phyloP scores from a whole-genome alignment of 2,329 filamentous ascomycete genomes.

The Diaporthe aspalathi region DNA sequence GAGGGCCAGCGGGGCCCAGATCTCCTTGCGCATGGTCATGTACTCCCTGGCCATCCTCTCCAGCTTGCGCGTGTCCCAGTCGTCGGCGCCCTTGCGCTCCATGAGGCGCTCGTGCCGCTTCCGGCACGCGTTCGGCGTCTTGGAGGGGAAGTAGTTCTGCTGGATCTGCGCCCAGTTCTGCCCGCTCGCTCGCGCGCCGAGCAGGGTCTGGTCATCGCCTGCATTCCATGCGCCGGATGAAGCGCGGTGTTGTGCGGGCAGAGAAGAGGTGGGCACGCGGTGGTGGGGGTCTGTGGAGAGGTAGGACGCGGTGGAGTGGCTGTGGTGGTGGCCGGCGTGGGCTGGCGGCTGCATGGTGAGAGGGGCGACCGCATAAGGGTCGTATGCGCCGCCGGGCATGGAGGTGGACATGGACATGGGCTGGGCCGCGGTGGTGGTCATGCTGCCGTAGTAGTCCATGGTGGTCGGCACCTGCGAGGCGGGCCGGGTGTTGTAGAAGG shows the following conservation, averaged over 20 bases:
- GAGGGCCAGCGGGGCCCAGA: slow-evolving; percentile 82
- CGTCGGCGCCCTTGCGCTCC: slow-evolving; percentile 78
- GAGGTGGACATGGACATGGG: slow-evolving; percentile 42
- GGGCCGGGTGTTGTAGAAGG: slow-evolving; percentile 47
- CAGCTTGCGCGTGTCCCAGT: slow-evolving; percentile 82
- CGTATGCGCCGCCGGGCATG: slow-evolving; percentile 46
- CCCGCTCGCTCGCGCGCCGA: slow-evolving; percentile 77
- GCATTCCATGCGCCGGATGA: slow-evolving; percentile 78
- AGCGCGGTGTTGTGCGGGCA: slow-evolving; percentile 60
- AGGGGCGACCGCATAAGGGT: slow-evolving; percentile 50
- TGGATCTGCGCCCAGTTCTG: slow-evolving; percentile 89
- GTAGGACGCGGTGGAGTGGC: slow-evolving; percentile 47
- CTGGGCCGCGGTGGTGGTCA: slow-evolving; percentile 44
- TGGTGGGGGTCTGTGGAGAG: slow-evolving; percentile 53
- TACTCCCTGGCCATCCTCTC: slow-evolving; percentile 82
- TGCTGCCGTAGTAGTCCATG: slow-evolving; percentile 48
- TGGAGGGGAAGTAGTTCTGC: slow-evolving; percentile 78
- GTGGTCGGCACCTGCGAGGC: slow-evolving; percentile 40
- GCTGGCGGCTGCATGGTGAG: slow-evolving; percentile 45
- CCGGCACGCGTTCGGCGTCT: slow-evolving; percentile 85
- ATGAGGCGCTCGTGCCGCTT: slow-evolving; percentile 89
- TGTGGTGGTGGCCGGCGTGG: slow-evolving; percentile 43
- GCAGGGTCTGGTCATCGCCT: slow-evolving; percentile 79
- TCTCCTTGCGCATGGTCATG: slow-evolving; percentile 81
- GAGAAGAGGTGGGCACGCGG: slow-evolving; percentile 48